A percentile compares a stretch with the other conserved stretches of the same genome.
Conservation (phyloP, 139 green algal genomes). For the Closterium sp. region DNA sequence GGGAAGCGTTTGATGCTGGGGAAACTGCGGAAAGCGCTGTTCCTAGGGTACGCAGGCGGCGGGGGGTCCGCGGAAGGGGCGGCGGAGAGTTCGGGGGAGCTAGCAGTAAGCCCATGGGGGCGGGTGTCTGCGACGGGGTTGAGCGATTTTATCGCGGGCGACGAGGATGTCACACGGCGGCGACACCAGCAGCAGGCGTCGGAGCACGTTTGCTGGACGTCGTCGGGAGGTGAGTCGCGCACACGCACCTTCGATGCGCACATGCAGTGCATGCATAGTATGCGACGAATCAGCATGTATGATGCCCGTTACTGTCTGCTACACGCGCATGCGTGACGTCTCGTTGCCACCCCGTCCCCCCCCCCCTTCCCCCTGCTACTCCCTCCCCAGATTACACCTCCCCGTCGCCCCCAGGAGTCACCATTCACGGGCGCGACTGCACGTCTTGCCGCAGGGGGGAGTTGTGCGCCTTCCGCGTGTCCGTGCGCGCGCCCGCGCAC, state of each 20-base stretch:
- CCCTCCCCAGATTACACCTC: neutral
- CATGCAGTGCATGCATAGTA: neutral
- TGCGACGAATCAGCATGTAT: neutral
- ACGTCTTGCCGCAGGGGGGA: neutral
- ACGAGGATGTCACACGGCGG: neutral
- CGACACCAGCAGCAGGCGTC: neutral
- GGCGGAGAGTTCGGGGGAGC: no score
- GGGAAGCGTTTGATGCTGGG: neutral
- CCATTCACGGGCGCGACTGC: neutral
- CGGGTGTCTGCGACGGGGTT: no score
- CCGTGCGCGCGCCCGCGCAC: no score
- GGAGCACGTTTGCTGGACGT: neutral
- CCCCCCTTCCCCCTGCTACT: neutral
- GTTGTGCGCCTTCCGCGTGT: neutral
- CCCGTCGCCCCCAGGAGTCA: neutral
- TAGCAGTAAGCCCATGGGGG: no score
- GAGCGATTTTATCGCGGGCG: neutral
- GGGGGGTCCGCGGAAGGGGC: no score
- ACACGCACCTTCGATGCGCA: no score
- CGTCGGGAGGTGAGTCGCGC: neutral
- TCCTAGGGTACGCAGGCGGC: no score
- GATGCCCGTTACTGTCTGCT: neutral
- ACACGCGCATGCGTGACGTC: no score
- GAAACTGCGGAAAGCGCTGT: neutral
- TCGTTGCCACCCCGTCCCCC: neutral